These are phyloP conservation scores for Aureobasidium subglaciale DNA, from an alignment of 2,329 filamentous ascomycete genomes.

Conservation along the genomic window DNA sequence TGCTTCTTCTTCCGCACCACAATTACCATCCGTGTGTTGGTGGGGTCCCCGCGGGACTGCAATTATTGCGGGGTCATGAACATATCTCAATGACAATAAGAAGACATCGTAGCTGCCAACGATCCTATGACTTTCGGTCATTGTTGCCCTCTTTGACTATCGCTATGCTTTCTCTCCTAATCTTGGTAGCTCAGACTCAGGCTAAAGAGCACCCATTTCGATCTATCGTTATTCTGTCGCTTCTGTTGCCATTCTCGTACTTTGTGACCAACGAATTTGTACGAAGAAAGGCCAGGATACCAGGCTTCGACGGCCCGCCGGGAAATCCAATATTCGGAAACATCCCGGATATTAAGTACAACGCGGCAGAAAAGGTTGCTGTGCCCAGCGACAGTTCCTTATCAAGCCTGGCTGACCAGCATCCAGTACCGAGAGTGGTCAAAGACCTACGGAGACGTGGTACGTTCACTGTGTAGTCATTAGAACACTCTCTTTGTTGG, in stretches of 20 bases:
- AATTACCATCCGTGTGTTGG: background rate
- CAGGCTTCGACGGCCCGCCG: slow-evolving; percentile 32
- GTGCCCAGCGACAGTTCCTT: too few species aligned
- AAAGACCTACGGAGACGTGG: slow-evolving; percentile 35
- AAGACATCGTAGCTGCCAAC: background rate
- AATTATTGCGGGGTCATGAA: background rate
- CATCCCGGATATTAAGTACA: slow-evolving; percentile 34
- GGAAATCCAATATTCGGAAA: slow-evolving; percentile 37
- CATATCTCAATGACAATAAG: background rate
- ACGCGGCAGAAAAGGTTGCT: slow-evolving; percentile 3
- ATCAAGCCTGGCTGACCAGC: slow-evolving; percentile 22
- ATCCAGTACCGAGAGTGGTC: slow-evolving; percentile 39
- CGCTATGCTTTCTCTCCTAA: slow-evolving; percentile 17
- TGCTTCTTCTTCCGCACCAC: background rate
- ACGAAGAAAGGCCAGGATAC: slow-evolving; percentile 29
- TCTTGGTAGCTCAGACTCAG: slow-evolving; percentile 13
- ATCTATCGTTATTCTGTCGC: slow-evolving; percentile 15
- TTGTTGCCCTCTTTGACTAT: background rate
- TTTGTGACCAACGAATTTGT: slow-evolving; percentile 32
- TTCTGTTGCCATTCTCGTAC: slow-evolving; percentile 30
- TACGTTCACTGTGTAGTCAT: too few species aligned
- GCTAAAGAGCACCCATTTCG: slow-evolving; percentile 15
- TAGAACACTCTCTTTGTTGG: too few species aligned
- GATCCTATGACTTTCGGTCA: background rate
- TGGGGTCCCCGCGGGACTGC: background rate